These are phyloP conservation scores for Boletus vinaceobasis DNA, from an alignment of 768 basidiomycete species.

Conservation along the genomic window DNA sequence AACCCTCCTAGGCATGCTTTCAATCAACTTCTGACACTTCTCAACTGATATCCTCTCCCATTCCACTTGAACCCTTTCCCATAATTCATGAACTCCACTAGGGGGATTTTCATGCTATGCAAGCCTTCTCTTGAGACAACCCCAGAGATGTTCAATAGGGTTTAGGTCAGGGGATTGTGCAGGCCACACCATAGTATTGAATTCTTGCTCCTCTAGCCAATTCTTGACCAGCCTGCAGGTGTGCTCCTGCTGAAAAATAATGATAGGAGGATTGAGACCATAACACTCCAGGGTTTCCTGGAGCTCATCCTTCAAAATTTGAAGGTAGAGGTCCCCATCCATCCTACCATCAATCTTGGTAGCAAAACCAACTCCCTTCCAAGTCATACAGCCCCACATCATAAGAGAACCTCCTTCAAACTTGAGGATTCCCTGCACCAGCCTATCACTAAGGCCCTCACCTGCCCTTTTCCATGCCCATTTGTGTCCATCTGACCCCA, in stretches of 20 bases:
- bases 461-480: too few species aligned
- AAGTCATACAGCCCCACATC: background rate
- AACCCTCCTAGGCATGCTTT: too few species aligned
- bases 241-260: background rate
- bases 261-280: background rate
- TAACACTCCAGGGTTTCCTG: background rate
- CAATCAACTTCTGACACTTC: too few species aligned
- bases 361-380: background rate
- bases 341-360: background rate
- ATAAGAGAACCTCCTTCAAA: too few species aligned
- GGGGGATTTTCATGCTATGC: background rate
- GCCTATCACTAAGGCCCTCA: too few species aligned
- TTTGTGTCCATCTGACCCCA: too few species aligned
- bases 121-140: background rate
- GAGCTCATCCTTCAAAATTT: background rate
- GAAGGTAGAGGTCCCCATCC: background rate
- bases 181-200: too few species aligned
- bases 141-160: background rate
- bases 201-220: background rate
- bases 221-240: background rate
- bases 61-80: background rate
- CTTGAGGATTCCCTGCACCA: too few species aligned
- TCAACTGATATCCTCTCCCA: background rate
- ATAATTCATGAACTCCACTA: background rate
- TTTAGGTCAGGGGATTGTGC: too few species aligned